These are phyloP conservation scores for Phaeoacremonium minimum DNA, from an alignment of 2,329 filamentous ascomycete species.

Conservation along the genomic window DNA sequence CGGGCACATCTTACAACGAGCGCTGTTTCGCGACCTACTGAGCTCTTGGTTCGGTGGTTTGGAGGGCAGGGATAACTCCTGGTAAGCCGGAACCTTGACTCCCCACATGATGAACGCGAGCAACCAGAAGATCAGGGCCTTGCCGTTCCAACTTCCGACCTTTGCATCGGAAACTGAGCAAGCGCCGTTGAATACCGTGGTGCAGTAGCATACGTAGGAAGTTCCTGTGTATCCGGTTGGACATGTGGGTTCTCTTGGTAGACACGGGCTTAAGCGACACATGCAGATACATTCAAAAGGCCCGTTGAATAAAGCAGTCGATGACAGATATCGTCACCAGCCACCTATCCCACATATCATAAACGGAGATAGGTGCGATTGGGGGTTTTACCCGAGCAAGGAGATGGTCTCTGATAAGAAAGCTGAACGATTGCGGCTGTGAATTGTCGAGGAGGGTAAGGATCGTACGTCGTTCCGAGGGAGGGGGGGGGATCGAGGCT, in stretches of 20 bases:
- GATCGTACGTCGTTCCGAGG: neutral
- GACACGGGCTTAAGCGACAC: neutral
- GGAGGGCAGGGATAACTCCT: conserved; percentile 13
- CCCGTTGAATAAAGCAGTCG: neutral
- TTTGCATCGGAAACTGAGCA: too few species aligned
- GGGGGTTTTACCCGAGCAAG: neutral
- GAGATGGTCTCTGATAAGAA: neutral
- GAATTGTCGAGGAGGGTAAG: conserved; percentile 9
- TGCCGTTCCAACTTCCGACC: conserved; percentile 9
- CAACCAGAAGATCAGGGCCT: conserved; percentile 16
- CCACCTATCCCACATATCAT: too few species aligned
- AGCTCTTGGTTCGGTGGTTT: conserved; percentile 12
- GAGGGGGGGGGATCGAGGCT: too few species aligned
- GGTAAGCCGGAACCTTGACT: conserved; percentile 16
- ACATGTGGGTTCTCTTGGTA: too few species aligned
- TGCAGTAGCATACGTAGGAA: too few species aligned
- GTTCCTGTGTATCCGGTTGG: too few species aligned
- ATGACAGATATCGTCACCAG: neutral
- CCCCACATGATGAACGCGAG: conserved; percentile 16
- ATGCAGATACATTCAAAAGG: neutral
- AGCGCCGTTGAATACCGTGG: too few species aligned
- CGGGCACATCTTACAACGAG: conserved; percentile 19
- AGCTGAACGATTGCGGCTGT: conserved; percentile 8
- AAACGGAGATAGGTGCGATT: too few species aligned
- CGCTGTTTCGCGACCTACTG: conserved; percentile 14